Conservation (phyloP, 2,329 filamentous ascomycete species). For the Graphiopsis chlorocephala region DNA sequence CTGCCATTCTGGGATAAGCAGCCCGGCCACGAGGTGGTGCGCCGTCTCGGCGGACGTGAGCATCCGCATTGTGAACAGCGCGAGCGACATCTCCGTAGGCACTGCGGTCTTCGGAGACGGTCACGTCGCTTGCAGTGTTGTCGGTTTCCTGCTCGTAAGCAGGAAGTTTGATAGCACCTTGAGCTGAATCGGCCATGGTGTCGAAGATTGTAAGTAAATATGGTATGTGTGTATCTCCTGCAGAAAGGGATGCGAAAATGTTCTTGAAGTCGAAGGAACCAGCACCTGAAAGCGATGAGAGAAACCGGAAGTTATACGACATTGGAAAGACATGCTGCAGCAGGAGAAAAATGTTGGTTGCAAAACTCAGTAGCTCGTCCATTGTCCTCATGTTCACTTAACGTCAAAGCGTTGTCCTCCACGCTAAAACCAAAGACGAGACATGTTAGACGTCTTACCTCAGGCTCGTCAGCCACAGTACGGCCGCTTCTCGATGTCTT, state of each 20-base stretch:
- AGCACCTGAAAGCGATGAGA: not conserved
- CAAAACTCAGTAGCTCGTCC: not conserved
- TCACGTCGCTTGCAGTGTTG: not conserved
- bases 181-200: not conserved
- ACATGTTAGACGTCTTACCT: not conserved
- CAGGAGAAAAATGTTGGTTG: not conserved
- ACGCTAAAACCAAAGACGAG: not conserved
- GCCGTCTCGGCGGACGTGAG: not conserved
- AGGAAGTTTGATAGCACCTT: not conserved
- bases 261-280: not conserved
- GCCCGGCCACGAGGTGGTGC: not conserved
- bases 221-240: not conserved
- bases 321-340: not conserved
- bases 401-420: not conserved
- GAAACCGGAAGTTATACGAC: not conserved
- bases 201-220: not conserved
- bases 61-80: not conserved
- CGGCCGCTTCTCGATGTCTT: not conserved
- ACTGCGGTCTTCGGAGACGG: not conserved
- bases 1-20: not conserved
- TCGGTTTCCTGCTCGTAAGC: not conserved
- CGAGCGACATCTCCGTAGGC: not conserved
- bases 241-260: not conserved
- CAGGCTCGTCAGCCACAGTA: not conserved
- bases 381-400: not conserved